Evolutionary conservation across 1,139 yeast species (phyloP), one percentile per base, ranked within the genome.

Genomic region (Pichia sp.): DNA sequence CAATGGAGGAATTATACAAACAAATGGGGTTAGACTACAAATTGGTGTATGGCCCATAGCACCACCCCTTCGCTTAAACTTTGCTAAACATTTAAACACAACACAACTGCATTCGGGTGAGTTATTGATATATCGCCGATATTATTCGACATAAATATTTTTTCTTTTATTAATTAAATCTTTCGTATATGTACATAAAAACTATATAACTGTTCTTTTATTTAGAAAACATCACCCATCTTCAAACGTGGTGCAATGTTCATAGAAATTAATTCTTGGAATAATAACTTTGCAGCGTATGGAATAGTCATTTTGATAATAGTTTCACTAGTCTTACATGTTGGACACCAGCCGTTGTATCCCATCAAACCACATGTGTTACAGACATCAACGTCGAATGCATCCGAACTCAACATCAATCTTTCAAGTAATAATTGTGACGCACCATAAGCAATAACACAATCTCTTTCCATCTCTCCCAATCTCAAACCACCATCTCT

Each of bases 381-480:
- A 72, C 99, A 93, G 32, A 93, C 83, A 64, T 93, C 98, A 35
- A 93, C 97, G 59, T 94, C 97, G 65, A 93, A 93, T 0, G 97
- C 98, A 73, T 93, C 99, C 0, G 98, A 91, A 36, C 96, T 88
- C 47, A 93, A 72, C 99, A 93, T 94, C 60, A 93, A 77, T 68
- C 99, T 83, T 69, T 93, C 99, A 53, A 93, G 72, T 58, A 93
- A 75, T 58, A 93, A 73, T 67, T 93, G 98, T 4, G 98, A 91
- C 0, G 99, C 99, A 63, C 99, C 99, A 62, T 94, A 93, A 1
- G 99, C 99, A 71, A 93, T 94, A 57, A 93, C 96, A 85, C 99
- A 93, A 74, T 93, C 99, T 71, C 99, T 85, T 70, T 93, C 99
- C 99, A 93, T 93, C 71, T 93, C 99, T 59, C 99, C 99, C 68